These are phyloP conservation scores for Triticum timopheevii DNA, from an alignment of 176 grass and related monocot species.

Conservation along the genomic window DNA sequence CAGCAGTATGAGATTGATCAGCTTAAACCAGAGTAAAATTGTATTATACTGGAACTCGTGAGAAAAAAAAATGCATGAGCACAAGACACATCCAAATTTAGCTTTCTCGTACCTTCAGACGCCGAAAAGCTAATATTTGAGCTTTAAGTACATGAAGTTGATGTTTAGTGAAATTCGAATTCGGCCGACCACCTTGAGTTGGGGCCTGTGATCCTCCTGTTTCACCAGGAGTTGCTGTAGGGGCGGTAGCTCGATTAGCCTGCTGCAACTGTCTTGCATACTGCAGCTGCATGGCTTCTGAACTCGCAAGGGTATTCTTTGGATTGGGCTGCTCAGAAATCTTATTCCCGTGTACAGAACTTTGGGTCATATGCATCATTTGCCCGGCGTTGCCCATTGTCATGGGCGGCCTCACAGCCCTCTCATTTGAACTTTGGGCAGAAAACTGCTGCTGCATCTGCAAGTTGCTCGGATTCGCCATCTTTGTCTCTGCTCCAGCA, in stretches of 20 bases:
- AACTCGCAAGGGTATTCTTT: slow-evolving; percentile 46
- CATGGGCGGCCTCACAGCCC: slow-evolving; percentile 50
- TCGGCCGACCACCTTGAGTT: slow-evolving; percentile 35
- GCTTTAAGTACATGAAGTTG: slow-evolving; percentile 98
- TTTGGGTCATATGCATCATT: slow-evolving; percentile 45
- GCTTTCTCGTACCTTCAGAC: slow-evolving; percentile 72
- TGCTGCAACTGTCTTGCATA: slow-evolving; percentile 65
- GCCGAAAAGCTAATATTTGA: slow-evolving; percentile 98
- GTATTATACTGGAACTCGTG: neutral
- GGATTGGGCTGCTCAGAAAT: slow-evolving; percentile 51
- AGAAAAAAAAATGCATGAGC: neutral
- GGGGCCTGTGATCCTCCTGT: slow-evolving; percentile 38
- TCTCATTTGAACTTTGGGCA: slow-evolving; percentile 53
- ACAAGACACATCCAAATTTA: slow-evolving; percentile 21
- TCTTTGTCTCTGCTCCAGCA: slow-evolving; percentile 46
- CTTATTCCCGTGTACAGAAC: slow-evolving; percentile 47
- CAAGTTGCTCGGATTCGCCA: slow-evolving; percentile 62
- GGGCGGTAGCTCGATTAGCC: slow-evolving; percentile 32
- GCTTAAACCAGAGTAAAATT: slow-evolving; percentile 22
- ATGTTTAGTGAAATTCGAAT: slow-evolving; percentile 75
- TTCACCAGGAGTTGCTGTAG: slow-evolving; percentile 32
- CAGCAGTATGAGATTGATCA: slow-evolving; percentile 14
- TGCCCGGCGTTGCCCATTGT: slow-evolving; percentile 46
- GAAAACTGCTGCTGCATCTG: slow-evolving; percentile 62
- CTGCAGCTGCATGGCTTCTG: slow-evolving; percentile 62